Base-by-base conservation (phyloP, 345 rosid genomes). In the Gossypium mustelinum region DNA sequence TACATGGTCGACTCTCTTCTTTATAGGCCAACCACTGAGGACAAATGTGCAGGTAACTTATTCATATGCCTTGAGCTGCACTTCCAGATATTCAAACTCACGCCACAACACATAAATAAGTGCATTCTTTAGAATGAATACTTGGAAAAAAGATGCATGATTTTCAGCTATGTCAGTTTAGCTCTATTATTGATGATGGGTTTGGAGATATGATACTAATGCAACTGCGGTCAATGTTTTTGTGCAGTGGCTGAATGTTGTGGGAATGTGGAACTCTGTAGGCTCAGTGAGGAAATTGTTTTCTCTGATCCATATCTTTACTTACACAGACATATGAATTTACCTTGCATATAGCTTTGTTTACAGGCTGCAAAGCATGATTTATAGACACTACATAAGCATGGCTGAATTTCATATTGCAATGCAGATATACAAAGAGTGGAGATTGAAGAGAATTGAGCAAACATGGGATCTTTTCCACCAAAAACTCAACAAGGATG, bases 221-320 rank as follows among this genome's bases (percentile, higher is more conserved):
- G 25, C 74, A 54, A 45, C 76, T 47, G 34, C n/a, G 58, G 43
- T 68, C 9, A 50, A 61, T 78, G 75, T 74, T 77, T 34, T 65
- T 78, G n/a, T 86, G 90, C 88, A 94, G 98, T 94, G 56, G 93
- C 97, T 14, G 90, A 95, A 44, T 93, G 87, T 75, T 95, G 98
- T 64, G 97, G 97, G 75, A 95, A 93, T 67, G 92, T 91, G 87
- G 99, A 95, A 89, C 74, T 91, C 41, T 91, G 97, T 79, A 85
- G 99, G 81, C 92, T 89, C 65, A 95, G 97, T 3, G 99, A 89
- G 86, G 94, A 91, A 79, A 97, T 95, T 72, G 94, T 93, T 81
- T 95, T 95, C 75, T 93, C 98, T 22, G 97, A 95, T 72, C 99
- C 97, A 0, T 95, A 34, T 4, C 39, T 34, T 34, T 34, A 34